Percentiles rank a stretch among this genome's conserved stretches.
These are phyloP conservation scores for Daldinia loculata DNA, from an alignment of 495 filamentous ascomycete genomes.

Conservation along the genomic window DNA sequence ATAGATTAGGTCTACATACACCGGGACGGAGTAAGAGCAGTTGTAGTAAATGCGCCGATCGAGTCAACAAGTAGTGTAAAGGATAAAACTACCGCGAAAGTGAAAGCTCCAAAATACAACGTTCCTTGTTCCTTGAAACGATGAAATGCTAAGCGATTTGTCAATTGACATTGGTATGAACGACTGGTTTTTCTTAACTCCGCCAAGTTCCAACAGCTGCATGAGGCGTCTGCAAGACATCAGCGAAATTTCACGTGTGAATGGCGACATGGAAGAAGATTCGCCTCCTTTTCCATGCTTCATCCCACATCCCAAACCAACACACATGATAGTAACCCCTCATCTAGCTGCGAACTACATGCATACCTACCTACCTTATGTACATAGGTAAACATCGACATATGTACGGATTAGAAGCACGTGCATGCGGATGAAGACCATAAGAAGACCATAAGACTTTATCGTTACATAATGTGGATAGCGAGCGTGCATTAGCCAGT, in stretches of 20 bases:
- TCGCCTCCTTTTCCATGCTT: background rate
- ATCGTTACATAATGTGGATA: background rate
- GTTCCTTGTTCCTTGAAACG: conserved; percentile 5
- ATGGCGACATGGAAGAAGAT: background rate
- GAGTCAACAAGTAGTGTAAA: background rate
- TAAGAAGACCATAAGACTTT: too few species aligned
- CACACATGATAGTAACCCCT: background rate
- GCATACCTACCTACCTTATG: background rate
- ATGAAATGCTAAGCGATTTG: background rate
- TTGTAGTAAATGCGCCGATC: background rate
- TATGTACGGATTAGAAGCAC: background rate
- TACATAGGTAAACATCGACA: background rate
- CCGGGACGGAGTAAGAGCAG: background rate
- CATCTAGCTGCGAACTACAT: background rate
- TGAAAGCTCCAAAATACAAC: background rate
- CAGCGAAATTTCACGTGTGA: background rate
- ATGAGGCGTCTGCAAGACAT: background rate
- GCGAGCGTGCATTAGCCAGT: conserved; percentile 9
- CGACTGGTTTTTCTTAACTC: background rate
- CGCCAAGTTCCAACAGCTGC: background rate
- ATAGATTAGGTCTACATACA: background rate
- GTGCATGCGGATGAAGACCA: background rate
- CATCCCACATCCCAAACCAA: too few species aligned
- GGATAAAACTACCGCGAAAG: background rate
- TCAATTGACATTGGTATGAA: background rate